A percentile compares a stretch with the other conserved stretches of the same genome.
phyloP scores from a whole-genome alignment of 1,284 basidiomycete species.

The Xerocomus nothofagi region DNA sequence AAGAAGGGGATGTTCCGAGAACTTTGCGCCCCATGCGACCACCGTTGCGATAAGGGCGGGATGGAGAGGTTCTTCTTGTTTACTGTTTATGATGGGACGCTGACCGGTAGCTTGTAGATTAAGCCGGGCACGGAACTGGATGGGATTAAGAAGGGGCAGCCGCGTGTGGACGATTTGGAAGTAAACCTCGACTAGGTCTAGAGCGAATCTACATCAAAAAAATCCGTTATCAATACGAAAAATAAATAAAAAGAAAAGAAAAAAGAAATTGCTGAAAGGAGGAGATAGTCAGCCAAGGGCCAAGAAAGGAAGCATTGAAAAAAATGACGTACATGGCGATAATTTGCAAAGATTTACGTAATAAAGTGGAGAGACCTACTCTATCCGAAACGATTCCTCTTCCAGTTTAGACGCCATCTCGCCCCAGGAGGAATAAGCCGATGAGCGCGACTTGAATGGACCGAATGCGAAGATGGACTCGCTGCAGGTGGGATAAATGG shows the following conservation, averaged over 20 bases:
- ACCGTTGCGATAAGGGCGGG: constrained; percentile 82
- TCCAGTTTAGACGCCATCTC: constrained; percentile 66
- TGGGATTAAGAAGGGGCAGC: constrained; percentile 76
- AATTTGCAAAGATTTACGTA: constrained; percentile 30
- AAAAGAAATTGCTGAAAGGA: constrained; percentile 5
- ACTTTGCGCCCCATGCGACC: constrained; percentile 91
- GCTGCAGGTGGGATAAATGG: constrained; percentile 26
- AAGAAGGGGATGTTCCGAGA: constrained; percentile 84
- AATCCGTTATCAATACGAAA: constrained; percentile 20
- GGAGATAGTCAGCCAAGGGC: constrained; percentile 16
- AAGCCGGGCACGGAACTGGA: constrained; percentile 69
- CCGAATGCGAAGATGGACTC: constrained; percentile 29
- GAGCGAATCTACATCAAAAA: constrained; percentile 61
- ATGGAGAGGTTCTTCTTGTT: constrained; percentile 48
- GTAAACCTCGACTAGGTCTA: constrained; percentile 86
- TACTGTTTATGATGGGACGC: constrained; percentile 21
- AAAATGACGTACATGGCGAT: constrained; percentile 34
- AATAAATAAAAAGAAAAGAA: constrained; percentile 28
- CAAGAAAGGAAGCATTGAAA: constrained; percentile 10
- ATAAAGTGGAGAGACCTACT: constrained; percentile 53
- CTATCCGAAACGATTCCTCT: constrained; percentile 67
- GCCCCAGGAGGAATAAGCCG: constrained; percentile 66
- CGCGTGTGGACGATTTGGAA: constrained; percentile 88
- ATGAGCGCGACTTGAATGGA: constrained; percentile 36
- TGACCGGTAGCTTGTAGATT: constrained; percentile 43